Percentiles rank a stretch among this genome's conserved stretches.
Evolutionary conservation across 371 early-diverging fungal genomes (phyloP).

Genomic region (Saksenaea vasiformis): DNA sequence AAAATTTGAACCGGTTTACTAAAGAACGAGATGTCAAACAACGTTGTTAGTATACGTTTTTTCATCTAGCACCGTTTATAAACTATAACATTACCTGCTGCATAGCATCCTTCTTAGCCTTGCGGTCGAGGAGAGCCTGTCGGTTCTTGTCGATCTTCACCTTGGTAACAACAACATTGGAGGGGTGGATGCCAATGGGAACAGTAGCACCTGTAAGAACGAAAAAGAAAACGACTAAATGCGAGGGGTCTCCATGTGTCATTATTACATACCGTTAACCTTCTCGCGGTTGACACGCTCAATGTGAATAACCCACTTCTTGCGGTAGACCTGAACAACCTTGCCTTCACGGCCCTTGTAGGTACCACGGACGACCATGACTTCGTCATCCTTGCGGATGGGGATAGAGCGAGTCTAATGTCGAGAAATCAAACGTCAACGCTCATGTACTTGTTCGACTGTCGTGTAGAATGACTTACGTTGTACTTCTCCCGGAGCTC

Average conservation of each 20-base stretch:
- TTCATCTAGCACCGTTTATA: not conserved
- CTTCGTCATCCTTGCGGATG: conserved; percentile 97
- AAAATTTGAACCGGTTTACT: not conserved
- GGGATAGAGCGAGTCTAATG: conserved; percentile 88
- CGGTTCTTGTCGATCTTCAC: conserved; percentile 97
- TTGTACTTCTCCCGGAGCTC: conserved; percentile 96
- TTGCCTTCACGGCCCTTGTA: conserved; percentile 98
- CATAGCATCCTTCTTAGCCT: conserved; percentile 56
- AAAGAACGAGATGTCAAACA: not conserved
- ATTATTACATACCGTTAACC: conserved; percentile 82
- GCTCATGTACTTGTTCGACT: not conserved
- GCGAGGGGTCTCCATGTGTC: not conserved
- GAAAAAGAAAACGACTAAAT: too few species aligned
- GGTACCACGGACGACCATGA: conserved; percentile 91
- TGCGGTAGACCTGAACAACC: conserved; percentile 95
- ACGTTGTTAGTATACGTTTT: not conserved
- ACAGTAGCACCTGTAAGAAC: conserved; percentile 63
- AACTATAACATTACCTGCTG: conserved; percentile 32
- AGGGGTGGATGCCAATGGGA: conserved; percentile 95
- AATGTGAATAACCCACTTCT: conserved; percentile 98
- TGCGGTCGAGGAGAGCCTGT: conserved; percentile 81
- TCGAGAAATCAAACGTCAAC: conserved; percentile 5
- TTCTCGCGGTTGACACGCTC: conserved; percentile 96
- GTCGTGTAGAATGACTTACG: conserved; percentile 48
- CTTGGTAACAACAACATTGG: conserved; percentile 96